These are phyloP conservation scores for Mariannaea sp. DNA, from an alignment of 2,329 filamentous ascomycete genomes.

Conservation along the genomic window DNA sequence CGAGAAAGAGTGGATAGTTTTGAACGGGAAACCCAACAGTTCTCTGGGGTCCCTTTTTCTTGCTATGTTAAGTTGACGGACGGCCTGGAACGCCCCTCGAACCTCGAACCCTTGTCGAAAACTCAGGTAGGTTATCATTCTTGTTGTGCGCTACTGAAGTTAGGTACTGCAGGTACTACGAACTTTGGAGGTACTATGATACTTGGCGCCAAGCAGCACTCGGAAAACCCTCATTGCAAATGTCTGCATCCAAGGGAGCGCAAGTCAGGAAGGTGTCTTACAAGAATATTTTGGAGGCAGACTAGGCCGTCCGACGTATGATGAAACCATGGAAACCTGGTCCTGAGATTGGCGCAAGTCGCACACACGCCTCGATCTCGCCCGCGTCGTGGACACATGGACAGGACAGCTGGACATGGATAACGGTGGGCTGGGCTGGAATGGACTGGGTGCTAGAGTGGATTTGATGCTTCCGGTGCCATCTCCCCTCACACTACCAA, in stretches of 20 bases:
- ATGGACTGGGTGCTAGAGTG: slow-evolving; percentile 9
- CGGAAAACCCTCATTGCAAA: neutral
- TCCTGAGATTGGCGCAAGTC: slow-evolving; percentile 29
- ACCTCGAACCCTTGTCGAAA: too few species aligned
- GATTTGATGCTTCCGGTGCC: slow-evolving; percentile 5
- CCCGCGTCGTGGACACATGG: slow-evolving; percentile 29
- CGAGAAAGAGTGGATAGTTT: slow-evolving; percentile 7
- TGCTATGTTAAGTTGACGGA: neutral
- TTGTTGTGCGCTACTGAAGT: neutral
- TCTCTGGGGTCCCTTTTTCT: slow-evolving; percentile 1
- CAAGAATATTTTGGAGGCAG: neutral
- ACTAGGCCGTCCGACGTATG: slow-evolving; percentile 10
- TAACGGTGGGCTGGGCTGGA: slow-evolving; percentile 17
- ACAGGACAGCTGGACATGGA: too few species aligned
- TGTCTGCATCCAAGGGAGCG: neutral
- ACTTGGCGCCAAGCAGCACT: neutral
- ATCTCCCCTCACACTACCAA: slow-evolving; percentile 17
- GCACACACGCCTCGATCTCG: slow-evolving; percentile 32
- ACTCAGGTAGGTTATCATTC: neutral
- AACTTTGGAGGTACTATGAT: neutral
- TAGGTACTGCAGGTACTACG: neutral
- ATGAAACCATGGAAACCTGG: slow-evolving; percentile 28
- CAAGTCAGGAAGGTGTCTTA: slow-evolving; percentile 11
- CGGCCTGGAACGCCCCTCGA: too few species aligned
- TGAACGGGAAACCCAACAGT: neutral